Base-by-base conservation (phyloP, 2,329 filamentous ascomycete genomes). In the Phoma sp. region DNA sequence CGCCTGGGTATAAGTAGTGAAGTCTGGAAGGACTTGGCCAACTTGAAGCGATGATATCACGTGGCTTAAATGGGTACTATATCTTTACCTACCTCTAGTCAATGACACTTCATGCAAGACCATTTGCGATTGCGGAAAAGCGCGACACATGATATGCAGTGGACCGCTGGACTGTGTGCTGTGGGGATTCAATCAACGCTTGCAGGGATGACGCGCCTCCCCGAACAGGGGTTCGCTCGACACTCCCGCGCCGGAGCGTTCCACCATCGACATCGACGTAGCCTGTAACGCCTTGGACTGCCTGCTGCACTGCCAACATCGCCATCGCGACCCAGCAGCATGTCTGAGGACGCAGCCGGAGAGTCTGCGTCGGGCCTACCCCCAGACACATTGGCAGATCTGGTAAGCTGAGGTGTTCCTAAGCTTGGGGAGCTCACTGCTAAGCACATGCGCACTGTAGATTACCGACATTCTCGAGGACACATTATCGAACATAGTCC, bases 401-500 rank as follows among this genome's bases (percentile, higher is more conserved):
- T 75, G 68, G 72, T 74, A 70, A 22, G 70, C 46, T 56, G 52
- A 43, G 27, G 25, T 33, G 12, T 35, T n/a, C 35, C 49, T 29
- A 47, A 51, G 45, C 43, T 51, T 43, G 37, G 37, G 29, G 48
- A 52, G 41, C 64, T 62, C 55, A 65, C 62, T 66, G 69, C 68
- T 71, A 65, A 72, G 46, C 49, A 51, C 32, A 33, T 37, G 49
- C 43, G 36, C 27, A 41, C 25, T 46, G 32, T 47, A 75, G 74
- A 74, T 72, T 8, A 64, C 55, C 35, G 64, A 71, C 27, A 84
- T 94, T 57, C 82, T 94, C 68, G 88, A 92, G 68, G 89, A 93
- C 70, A 77, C 88, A 51, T 79, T 94, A 58, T 87, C 89, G 78
- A 92, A 91, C 74, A 84, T 93, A 68, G 83, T 93, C 63, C 88